Evolutionary conservation across 495 filamentous ascomycete genomes (phyloP).

Genomic region (Aspergillus bridgeri): DNA sequence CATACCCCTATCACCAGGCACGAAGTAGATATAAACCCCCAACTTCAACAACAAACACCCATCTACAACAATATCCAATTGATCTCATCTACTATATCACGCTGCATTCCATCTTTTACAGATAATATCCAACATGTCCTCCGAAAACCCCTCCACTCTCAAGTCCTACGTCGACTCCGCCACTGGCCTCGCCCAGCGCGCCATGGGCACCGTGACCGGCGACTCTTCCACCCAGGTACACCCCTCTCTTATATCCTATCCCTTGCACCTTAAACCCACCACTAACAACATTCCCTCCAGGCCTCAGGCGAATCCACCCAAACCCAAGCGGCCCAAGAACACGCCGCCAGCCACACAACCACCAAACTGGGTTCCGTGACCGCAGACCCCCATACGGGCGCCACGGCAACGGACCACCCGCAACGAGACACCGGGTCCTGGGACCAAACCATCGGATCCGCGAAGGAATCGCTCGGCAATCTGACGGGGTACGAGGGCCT

Average conservation of each 20-base stretch:
- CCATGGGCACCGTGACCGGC: slow-evolving; percentile 72
- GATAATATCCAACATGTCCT: slow-evolving; percentile 50
- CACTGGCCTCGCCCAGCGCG: slow-evolving; percentile 67
- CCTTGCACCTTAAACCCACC: slow-evolving; percentile 30
- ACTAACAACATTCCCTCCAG: slow-evolving; percentile 54
- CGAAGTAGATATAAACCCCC: background rate
- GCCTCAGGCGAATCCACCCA: slow-evolving; percentile 62
- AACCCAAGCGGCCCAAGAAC: background rate
- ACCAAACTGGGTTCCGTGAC: slow-evolving; percentile 64
- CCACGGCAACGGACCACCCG: slow-evolving; percentile 66
- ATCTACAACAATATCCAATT: background rate
- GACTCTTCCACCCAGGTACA: slow-evolving; percentile 62
- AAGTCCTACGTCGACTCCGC: slow-evolving; percentile 81
- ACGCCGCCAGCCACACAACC: slow-evolving; percentile 49
- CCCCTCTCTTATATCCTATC: background rate
- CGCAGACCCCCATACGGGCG: slow-evolving; percentile 65
- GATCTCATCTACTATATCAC: slow-evolving; percentile 4
- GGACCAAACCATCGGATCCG: slow-evolving; percentile 83
- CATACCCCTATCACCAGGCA: background rate
- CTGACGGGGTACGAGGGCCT: slow-evolving; percentile 70
- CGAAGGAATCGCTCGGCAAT: slow-evolving; percentile 79
- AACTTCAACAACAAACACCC: background rate
- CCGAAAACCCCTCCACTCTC: slow-evolving; percentile 66
- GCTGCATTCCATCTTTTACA: slow-evolving; percentile 1
- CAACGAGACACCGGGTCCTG: slow-evolving; percentile 69